Percentiles rank a stretch among this genome's conserved stretches.
Conservation (phyloP, 2,329 filamentous ascomycete species). For the Phaeosphaeria sp. region DNA sequence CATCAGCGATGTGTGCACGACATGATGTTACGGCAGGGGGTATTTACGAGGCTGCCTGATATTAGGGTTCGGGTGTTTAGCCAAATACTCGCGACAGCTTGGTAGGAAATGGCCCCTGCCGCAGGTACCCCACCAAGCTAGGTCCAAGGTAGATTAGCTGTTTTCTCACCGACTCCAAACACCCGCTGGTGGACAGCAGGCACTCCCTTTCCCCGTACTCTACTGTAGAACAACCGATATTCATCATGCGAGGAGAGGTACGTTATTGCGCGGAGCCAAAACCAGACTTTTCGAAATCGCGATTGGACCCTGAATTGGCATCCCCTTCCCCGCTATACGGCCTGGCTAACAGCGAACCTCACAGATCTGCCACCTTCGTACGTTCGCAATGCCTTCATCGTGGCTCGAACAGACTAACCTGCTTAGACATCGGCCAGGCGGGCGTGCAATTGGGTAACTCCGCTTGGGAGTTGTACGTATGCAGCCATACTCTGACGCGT, state of each 20-base stretch:
- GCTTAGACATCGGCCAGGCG: background rate
- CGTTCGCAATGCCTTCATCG: background rate
- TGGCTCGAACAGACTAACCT: background rate
- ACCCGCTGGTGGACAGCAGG: slow-evolving; percentile 20
- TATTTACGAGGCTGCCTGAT: background rate
- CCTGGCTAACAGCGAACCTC: slow-evolving; percentile 21
- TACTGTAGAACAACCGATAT: slow-evolving; percentile 39
- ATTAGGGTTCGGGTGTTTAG: background rate
- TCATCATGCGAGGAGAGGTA: slow-evolving; percentile 52
- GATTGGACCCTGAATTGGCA: slow-evolving; percentile 8
- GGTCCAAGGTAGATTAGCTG: slow-evolving; percentile 14
- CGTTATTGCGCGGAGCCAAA: slow-evolving; percentile 20
- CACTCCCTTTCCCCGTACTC: slow-evolving; percentile 36
- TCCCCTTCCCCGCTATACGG: background rate
- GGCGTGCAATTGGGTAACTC: slow-evolving; percentile 77
- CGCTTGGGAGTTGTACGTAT: slow-evolving; percentile 75
- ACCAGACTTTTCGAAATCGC: background rate
- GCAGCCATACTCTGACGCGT: slow-evolving; percentile 9
- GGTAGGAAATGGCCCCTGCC: slow-evolving; percentile 18
- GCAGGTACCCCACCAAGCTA: slow-evolving; percentile 26
- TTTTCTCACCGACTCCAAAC: slow-evolving; percentile 11
- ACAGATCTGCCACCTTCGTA: slow-evolving; percentile 67
- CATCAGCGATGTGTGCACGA: too few relatives aligned
- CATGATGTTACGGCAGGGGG: too few relatives aligned
- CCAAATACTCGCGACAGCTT: background rate